Evolutionary conservation across 257 asterid species (phyloP), one percentile per base, ranked within the genome.

Genomic region (Solanum virginianum): DNA sequence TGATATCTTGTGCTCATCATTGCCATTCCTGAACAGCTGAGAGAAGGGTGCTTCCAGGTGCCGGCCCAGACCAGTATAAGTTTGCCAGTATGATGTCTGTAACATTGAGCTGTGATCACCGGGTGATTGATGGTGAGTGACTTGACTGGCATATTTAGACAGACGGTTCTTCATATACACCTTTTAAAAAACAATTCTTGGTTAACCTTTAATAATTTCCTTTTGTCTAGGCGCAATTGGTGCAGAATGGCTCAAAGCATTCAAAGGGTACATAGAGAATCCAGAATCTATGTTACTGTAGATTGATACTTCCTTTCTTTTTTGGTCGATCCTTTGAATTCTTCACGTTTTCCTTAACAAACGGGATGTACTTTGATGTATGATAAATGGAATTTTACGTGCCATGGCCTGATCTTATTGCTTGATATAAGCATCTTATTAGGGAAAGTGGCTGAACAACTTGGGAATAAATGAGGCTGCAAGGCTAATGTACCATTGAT

Each of bases 241-340:
- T 70, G 99, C 99, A 5, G 99, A 97, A 90, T 97, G 99, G 99
- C 91, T 97, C 86, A 97, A 95, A 90, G 98, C 98, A 53, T 97
- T 97, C 45, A 97, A 97, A 89, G 96, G 98, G 87, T 97, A 95
- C 92, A 92, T 97, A 20, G 99, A 97, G 92, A 95, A 90, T 84
- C 99, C 99, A 7, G 97, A 95, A 86, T 86, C 98, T 1, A 95
- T 97, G 99, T 82, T 96, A 90, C 98, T 97, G 54, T 95, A 80
- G 91, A 85, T 85, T 59, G 62, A 69, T 62, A 45, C 70, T 86
- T 68, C 55, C 26, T 24, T 9, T 86, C 20, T 29, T 20, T 81
- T 39, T 72, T 45, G 36, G 60, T 49, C 41, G 81, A 1, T 84
- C 74, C 54, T 41, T 60, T 54, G 56, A 49, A 68, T 69, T 81